These are phyloP conservation scores for Castanopsis chinensis DNA, from an alignment of 306 rosid species.

Conservation along the genomic window DNA sequence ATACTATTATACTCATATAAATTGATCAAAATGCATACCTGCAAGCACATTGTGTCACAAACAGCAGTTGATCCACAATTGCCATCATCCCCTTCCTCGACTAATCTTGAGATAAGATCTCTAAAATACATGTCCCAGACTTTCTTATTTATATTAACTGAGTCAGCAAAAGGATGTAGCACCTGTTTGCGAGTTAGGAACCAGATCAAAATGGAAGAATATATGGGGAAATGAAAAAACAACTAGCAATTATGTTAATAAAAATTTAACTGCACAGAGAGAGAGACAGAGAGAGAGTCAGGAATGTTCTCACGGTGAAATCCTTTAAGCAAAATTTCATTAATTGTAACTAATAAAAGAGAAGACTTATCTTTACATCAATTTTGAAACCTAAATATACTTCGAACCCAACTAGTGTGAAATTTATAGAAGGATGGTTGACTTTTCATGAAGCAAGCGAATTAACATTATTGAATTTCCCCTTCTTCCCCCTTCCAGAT, in stretches of 20 bases:
- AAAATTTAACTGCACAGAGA: background rate
- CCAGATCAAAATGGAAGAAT: conserved; percentile 12
- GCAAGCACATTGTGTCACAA: conserved; percentile 90
- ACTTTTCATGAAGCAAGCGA: background rate
- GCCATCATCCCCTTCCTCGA: conserved; percentile 83
- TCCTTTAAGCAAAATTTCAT: background rate
- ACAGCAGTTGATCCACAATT: conserved; percentile 83
- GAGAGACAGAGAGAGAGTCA: background rate
- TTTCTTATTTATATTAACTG: conserved; percentile 69
- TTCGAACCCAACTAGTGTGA: background rate
- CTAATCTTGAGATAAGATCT: conserved; percentile 73
- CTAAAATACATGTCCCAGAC: conserved; percentile 87
- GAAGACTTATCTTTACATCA: background rate
- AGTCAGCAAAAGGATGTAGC: conserved; percentile 67
- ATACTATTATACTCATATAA: background rate
- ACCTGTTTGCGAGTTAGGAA: conserved; percentile 52
- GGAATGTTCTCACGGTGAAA: background rate
- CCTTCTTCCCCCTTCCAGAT: background rate
- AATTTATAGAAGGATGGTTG: background rate
- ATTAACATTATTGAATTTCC: background rate
- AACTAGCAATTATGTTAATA: background rate
- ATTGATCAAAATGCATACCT: conserved; percentile 48
- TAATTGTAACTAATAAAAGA: background rate
- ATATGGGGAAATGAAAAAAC: conserved; percentile 3
- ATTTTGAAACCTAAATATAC: background rate